Base-by-base conservation (phyloP, 2,329 filamentous ascomycete genomes). In the Penicillium sp. region DNA sequence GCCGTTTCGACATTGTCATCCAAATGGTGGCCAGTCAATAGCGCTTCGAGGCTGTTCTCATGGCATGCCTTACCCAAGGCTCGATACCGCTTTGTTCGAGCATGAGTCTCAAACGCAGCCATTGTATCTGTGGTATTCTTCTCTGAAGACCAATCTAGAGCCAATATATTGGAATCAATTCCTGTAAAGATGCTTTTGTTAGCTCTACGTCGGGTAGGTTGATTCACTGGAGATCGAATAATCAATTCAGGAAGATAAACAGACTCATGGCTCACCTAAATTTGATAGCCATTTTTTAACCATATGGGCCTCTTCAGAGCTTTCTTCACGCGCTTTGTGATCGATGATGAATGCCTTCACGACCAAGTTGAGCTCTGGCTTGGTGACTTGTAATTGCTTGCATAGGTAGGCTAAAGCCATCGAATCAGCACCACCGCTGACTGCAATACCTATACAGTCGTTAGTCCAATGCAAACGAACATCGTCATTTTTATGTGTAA, bases 391-490 rank as follows among this genome's bases (percentile, higher is more conserved):
- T 58, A 74, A 61, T 47, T 77, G 72, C 49, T 79, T 80, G 68
- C 89, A 90, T 35, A 97, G 81, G 59, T 79, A 85, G 55, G 91
- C 91, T 59, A 99, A 79, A 26, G 93, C 93, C 92, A 97, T 99
- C n/a, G 93, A 97, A 72, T 99, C 94, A 40, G 94, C 89, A 7
- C 94, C 94, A 23, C 94, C 94, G 67, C 92, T 97, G 60, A 97
- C 79, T 16, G 92, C 94, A 58, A 97, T 77, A 54, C 82, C 87
- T 90, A 18, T 3, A 40, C 35, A 14, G 18, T 18, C 6, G 7
- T 40, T 14, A 40, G 35, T 40, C n/a, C n/a, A 20, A 9, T 6
- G 7, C 35, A n/a, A 40, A 40, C 2, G 18, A 40, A 40, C 4
- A 8, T 7, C n/a, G 12, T 35, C 3, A 16, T 16, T 16, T 16